Evolutionary conservation across 1,284 basidiomycete species (phyloP), one percentile per base, ranked within the genome.

Genomic region (Fomitopsis pinicola): DNA sequence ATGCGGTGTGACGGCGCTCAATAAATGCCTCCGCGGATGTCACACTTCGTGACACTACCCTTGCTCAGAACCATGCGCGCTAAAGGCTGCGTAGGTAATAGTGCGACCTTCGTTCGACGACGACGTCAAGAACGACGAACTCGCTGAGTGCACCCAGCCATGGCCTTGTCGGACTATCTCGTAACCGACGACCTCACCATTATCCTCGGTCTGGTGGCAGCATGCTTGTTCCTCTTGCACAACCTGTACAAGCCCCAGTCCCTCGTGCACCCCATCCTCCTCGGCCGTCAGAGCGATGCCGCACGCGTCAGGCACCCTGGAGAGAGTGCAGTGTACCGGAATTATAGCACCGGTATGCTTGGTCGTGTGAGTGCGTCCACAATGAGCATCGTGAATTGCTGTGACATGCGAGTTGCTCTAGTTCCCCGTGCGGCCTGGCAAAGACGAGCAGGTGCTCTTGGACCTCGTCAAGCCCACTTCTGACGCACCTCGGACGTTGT

Each of bases 221-320:
- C 86, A 5, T 88, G 88, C 10, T 81, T 90, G 50, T 91, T 90
- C 70, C 79, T 92, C 38, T 77, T 91, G 54, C 86, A 86, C 68
- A 90, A 86, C 69, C 76, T 91, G 62, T 90, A 90, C 76, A 89
- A 83, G 64, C 88, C 89, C 1, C 87, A 90, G 66, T 86, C 91
- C 1, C 82, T 93, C 42, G 89, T 92, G 0, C 92, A 94, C 67
- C 91, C 91, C 12, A 90, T 93, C 66, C 80, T 93, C 9, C 82
- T 93, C 2, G 91, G 91, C 14, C 78, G 91, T 52, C 91, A 93
- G 77, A 91, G 90, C 67, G 91, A 94, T 75, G 87, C 86, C 33
- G 86, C 85, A n/a, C 82, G 89, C 48, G 90, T 92, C 8, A 78
- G 91, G 57, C 86, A 91, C 65, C 81, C 87, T 7, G 78, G 81